Evolutionary conservation across 768 basidiomycete species (phyloP), one percentile per base, ranked within the genome.

Genomic region (Phaeotremella fagi): DNA sequence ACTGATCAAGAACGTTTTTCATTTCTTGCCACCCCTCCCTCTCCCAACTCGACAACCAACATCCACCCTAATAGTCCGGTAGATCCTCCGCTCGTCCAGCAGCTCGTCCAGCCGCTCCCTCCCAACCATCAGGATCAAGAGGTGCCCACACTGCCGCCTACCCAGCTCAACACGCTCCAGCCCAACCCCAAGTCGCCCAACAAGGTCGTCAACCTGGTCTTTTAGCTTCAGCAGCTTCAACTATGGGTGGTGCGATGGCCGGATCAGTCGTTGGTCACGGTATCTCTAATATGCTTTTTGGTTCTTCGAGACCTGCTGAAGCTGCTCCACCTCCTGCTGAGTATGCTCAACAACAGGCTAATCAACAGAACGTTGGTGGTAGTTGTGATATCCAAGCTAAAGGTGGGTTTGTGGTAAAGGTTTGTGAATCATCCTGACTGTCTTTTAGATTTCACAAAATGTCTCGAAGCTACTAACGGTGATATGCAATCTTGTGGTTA

Each of bases 401-500:
- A 57, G 70, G 70, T 72, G 61, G 56, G 70, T 65, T 1, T 33
- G 11, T 37, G 20, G 2, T 35, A 22, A 20, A 12, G 7, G 18
- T 7, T 41, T 7, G 16, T 20, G 11, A 41, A 41, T 41, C 11
- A 7, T 12, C 7, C 22, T 18, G 38, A 20, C n/a, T n/a, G n/a
- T n/a, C n/a, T n/a, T n/a, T n/a, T 41, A 72, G 73, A 74, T 56
- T 74, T 74, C 60, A 74, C 73, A 2, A 74, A 74, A 50, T 74
- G 73, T 51, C 59, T 74, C 46, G 73, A 72, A 43, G 69, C 73
- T 26, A 74, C 73, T 41, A 63, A 63, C 48, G 68, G 65, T 29
- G 73, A 74, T 53, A 66, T 72, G 56, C 50, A 52, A 24, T 63
- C 63, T 25, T 74, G 73, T 50, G 55, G 51, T n/a, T 74, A 74